These are phyloP conservation scores for Parmales sp. DNA, from an alignment of 108 stramenopile species.

Conservation along the genomic window DNA sequence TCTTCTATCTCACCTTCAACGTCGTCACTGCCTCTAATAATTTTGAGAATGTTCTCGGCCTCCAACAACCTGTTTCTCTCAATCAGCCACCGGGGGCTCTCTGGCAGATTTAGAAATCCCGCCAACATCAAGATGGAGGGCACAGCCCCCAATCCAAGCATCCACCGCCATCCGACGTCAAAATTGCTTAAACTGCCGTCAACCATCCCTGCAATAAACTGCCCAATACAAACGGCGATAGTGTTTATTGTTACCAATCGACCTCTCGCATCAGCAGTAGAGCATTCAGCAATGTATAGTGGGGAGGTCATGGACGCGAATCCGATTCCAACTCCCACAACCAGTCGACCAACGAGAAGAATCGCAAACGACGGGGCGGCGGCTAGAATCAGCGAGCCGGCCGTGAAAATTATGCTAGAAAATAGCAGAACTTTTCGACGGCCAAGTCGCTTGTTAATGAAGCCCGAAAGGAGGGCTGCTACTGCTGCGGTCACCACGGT, in stretches of 20 bases:
- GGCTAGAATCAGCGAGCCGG: constrained; percentile 34
- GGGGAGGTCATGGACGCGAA: constrained; percentile 61
- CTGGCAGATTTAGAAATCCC: constrained; percentile 56
- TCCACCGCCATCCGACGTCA: constrained; percentile 59
- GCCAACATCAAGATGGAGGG: constrained; percentile 41
- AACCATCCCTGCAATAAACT: constrained; percentile 68
- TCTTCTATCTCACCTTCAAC: constrained; percentile 9
- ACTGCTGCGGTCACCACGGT: constrained; percentile 46
- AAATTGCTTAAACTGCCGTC: constrained; percentile 31
- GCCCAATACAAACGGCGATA: constrained; percentile 58
- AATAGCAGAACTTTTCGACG: constrained; percentile 32
- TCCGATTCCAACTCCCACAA: constrained; percentile 67
- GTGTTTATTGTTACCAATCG: constrained; percentile 63
- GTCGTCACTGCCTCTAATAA: constrained; percentile 25
- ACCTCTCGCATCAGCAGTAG: constrained; percentile 50
- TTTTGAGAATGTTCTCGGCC: constrained; percentile 43
- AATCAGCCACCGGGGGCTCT: constrained; percentile 73
- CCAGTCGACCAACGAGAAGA: constrained; percentile 48
- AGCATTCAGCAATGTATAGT: constrained; percentile 71
- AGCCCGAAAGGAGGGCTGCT: constrained; percentile 27
- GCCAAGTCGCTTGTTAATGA: constrained; percentile 34
- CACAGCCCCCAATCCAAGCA: constrained; percentile 64
- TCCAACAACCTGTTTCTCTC: constrained; percentile 36
- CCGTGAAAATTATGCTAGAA: constrained; percentile 35
- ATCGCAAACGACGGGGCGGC: constrained; percentile 23